Base-by-base conservation (phyloP, 768 basidiomycete genomes). In the Lepiota subincarnata region DNA sequence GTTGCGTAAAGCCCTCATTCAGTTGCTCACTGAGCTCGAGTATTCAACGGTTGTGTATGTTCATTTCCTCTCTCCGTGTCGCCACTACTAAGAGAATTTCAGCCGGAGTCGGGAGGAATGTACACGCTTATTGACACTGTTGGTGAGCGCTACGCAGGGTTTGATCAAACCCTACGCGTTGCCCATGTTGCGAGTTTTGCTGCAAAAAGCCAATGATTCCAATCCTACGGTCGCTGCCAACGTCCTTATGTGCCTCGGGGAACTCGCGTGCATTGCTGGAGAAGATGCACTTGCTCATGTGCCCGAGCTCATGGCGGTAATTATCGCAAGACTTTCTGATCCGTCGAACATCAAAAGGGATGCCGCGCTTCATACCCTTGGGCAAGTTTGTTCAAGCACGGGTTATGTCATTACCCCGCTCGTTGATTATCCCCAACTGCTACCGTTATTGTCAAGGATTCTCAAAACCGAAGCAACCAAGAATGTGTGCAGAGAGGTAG, bases 161-260 rank as follows among this genome's bases (percentile, higher is more conserved):
- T 80, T 98, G 13, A 96, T 98, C 70, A 95, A 94, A 64, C 92
- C 93, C 10, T 98, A 99, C 67, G 92, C 93, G 0, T 78, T 95
- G 10, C 91, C 96, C 0, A 94, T 99, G 77, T 79, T 98, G n/a
- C 83, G 86, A 18, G 95, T 94, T 0, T 81, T 98, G 6, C 79
- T 98, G 12, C 85, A 82, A 22, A 98, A 97, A 62, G 93, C 94
- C 0, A 83, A 84, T 55, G 95, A 98, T 60, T 66, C 72, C 16
- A 94, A 92, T 57, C 81, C 93, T 2, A 82, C 87, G 8, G 94
- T 99, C 24, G 91, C 95, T 0, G 89, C 96, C 1, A 87, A 94
- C 59, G 89, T 98, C 52, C 75, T 98, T 24, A 88, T 90, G 79
- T 96, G 96, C 66, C 82, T 98, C 2, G 97, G 97, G 19, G 95